Evolutionary conservation across 495 filamentous ascomycete genomes (phyloP), one percentile per base, ranked within the genome.

Genomic region (Lasiosphaeris hirsuta): DNA sequence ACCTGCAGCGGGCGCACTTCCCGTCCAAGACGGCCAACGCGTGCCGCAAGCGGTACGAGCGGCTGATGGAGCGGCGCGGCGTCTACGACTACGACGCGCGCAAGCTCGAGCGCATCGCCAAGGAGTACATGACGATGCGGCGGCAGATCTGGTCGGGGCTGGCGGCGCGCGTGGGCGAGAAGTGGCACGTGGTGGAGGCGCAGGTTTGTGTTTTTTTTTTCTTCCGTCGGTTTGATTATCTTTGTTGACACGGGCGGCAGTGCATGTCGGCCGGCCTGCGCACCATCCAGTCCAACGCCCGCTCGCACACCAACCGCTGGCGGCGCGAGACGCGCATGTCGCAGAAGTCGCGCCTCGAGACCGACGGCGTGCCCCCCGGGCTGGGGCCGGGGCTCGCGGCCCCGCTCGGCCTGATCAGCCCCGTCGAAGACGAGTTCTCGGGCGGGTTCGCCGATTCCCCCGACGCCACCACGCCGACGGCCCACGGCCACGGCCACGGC

Each of bases 11-110:
- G 35, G 74, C 72, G 17, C 78, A 87, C 72, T 92, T 92, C 63
- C 86, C 84, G 7, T 70, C 65, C 61, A 90, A 90, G 70, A 86
- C 86, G 14, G 77, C 86, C 14, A 92, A 92, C 70, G 88, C 88
- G 11, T 92, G 88, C 70, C 86, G 88, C 13, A 92, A 92, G 69
- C 80, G 88, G 37, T 84, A 90, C 63, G 88, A 90, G 69, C 74
- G 88, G 23, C 72, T 90, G 56, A 83, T 90, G 75, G 86, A 89
- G 71, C 74, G 81, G 42, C 74, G 75, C 41, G 82, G 81, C 41
- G 73, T 73, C 37, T 80, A 87, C 51, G 82, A 87, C 58, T 86
- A 84, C 81, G 85, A 89, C 62, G 76, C 75, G 9, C 68, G 80
- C 33, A 84, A 83, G 74, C 68, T 88, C 9, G 84, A 89, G 57